Percentiles rank a stretch among this genome's conserved stretches.
Conservation (phyloP, 2,329 filamentous ascomycete species). For the Hortaea sp. region DNA sequence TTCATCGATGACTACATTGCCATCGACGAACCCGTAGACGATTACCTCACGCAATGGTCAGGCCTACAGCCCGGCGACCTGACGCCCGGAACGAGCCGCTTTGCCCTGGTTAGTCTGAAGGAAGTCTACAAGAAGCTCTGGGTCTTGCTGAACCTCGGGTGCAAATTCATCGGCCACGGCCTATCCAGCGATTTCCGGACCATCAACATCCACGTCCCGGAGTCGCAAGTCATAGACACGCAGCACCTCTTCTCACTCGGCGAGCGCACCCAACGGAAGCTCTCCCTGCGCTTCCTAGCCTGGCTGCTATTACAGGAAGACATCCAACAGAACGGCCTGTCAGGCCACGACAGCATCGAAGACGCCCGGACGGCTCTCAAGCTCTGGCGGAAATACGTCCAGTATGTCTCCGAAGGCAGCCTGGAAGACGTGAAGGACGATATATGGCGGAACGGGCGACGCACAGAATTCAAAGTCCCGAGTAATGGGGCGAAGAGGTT, state of each 20-base stretch:
- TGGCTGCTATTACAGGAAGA: conserved; percentile 87
- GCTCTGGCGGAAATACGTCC: conserved; percentile 79
- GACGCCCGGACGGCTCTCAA: conserved; percentile 85
- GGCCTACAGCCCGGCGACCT: conserved; percentile 81
- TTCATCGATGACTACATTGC: conserved; percentile 98
- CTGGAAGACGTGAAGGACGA: conserved; percentile 76
- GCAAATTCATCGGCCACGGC: conserved; percentile 87
- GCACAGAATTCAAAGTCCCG: conserved; percentile 38
- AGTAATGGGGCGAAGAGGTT: conserved; percentile 8
- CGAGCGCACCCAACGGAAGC: conserved; percentile 62
- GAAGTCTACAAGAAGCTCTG: conserved; percentile 96
- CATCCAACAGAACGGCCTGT: conserved; percentile 65
- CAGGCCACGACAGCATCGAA: conserved; percentile 82
- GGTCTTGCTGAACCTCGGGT: conserved; percentile 89
- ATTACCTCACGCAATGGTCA: conserved; percentile 90
- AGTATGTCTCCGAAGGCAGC: conserved; percentile 78
- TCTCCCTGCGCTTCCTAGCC: conserved; percentile 83
- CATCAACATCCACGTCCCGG: conserved; percentile 94
- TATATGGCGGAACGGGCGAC: conserved; percentile 60
- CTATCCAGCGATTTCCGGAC: conserved; percentile 93
- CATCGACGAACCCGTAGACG: conserved; percentile 81
- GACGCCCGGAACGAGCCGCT: conserved; percentile 64
- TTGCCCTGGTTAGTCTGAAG: conserved; percentile 80
- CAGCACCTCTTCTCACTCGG: conserved; percentile 83
- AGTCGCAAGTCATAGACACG: conserved; percentile 84